Evolutionary conservation across 179 eudicot species (phyloP).

Genomic region (Drosera spatulata): DNA sequence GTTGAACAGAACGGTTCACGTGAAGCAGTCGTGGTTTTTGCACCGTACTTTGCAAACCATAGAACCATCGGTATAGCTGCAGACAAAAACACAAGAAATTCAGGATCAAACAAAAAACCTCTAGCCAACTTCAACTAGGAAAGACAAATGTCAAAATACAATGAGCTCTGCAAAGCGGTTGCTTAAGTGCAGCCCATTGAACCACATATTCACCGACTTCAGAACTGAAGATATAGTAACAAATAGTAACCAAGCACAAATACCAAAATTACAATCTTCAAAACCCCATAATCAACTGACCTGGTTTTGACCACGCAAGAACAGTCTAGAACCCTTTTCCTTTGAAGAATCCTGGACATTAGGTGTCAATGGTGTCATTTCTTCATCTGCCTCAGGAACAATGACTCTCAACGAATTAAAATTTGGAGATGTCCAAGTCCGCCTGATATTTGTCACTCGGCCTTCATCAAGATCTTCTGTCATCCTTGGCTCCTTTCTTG

Average conservation of each 20-base stretch:
- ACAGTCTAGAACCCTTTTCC: constrained; percentile 45
- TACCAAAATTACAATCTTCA: neutral
- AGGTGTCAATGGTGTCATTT: constrained; percentile 9
- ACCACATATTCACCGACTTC: neutral
- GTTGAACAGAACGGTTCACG: constrained; percentile 27
- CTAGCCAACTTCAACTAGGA: neutral
- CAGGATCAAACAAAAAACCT: neutral
- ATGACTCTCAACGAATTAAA: constrained; percentile 34
- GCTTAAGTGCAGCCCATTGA: neutral
- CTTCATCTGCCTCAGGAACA: constrained; percentile 32
- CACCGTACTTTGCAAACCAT: constrained; percentile 18
- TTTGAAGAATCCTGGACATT: constrained; percentile 51
- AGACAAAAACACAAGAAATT: constrained; percentile 2
- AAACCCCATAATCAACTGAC: constrained; percentile 22
- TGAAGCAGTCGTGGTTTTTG: constrained; percentile 16
- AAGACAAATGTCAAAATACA: neutral
- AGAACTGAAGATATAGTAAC: neutral
- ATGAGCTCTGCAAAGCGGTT: too few relatives aligned
- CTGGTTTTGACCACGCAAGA: constrained; percentile 32
- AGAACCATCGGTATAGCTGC: constrained; percentile 40
- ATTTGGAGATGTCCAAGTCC: constrained; percentile 52
- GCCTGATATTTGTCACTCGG: constrained; percentile 24
- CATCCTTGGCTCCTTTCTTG: constrained; percentile 19
- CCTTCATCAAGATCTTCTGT: constrained; percentile 29
- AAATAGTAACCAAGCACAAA: neutral